phyloP scores from a whole-genome alignment of 345 rosid genomes.

The Nephelium lappaceum region DNA sequence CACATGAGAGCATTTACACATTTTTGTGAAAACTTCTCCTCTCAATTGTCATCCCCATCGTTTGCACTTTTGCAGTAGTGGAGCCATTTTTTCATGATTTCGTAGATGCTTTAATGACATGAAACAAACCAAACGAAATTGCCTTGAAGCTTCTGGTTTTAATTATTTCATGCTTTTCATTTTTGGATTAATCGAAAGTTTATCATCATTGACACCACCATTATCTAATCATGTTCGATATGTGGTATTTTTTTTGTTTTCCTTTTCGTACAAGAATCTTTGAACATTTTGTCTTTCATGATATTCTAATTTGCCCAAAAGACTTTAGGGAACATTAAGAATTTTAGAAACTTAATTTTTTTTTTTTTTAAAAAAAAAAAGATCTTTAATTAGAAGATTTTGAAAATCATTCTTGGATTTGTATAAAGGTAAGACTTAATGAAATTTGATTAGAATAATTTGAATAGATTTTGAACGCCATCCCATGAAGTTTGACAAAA shows the following conservation, averaged over 20 bases:
- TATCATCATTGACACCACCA: not conserved
- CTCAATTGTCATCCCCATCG: not conserved
- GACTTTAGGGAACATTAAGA: not conserved
- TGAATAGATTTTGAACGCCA: not conserved
- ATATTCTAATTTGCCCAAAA: not conserved
- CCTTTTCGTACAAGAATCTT: not conserved
- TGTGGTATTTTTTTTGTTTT: too few species aligned
- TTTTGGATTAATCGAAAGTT: not conserved
- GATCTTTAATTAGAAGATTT: not conserved
- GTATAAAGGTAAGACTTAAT: not conserved
- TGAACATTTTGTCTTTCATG: not conserved
- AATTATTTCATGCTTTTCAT: too few species aligned
- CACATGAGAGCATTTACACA: too few species aligned
- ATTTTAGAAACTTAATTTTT: not conserved
- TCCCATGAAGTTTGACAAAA: not conserved
- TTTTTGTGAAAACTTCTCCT: not conserved
- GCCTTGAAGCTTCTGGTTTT: not conserved
- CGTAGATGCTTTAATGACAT: not conserved
- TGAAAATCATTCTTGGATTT: not conserved
- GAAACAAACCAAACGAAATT: not conserved
- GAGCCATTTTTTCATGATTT: not conserved
- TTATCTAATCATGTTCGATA: not conserved
- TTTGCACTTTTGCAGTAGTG: not conserved
- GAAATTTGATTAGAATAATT: not conserved
- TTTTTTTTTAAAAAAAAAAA: not conserved